These are phyloP conservation scores for Misopates orontium DNA, from an alignment of 257 asterid species.

Conservation along the genomic window DNA sequence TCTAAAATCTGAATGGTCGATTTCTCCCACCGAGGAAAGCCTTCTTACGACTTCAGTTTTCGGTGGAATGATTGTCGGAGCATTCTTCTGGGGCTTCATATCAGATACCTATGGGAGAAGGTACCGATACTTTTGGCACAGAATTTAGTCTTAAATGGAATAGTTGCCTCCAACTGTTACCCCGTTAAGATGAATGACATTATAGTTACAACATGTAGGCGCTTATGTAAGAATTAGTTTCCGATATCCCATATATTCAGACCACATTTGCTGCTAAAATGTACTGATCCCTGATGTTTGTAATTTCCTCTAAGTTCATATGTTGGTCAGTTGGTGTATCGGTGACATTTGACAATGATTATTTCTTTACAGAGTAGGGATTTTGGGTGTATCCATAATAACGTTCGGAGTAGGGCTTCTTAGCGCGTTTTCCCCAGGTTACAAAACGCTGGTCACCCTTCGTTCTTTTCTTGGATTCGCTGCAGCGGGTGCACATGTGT, in stretches of 20 bases:
- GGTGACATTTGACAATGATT: no score
- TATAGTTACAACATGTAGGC: no score
- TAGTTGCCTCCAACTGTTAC: no score
- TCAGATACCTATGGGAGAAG: constrained; percentile 37
- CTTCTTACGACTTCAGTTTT: constrained; percentile 30
- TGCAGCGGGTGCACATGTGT: constrained; percentile 47
- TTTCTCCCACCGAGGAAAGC: constrained; percentile 37
- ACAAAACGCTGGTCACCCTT: constrained; percentile 28
- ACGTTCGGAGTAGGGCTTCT: constrained; percentile 30
- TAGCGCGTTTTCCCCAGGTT: constrained; percentile 31
- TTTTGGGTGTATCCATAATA: constrained; percentile 4
- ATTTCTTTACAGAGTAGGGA: constrained; percentile 24
- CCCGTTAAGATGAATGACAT: no score
- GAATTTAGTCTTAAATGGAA: no score
- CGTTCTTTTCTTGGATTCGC: constrained; percentile 53
- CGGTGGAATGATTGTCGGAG: constrained; percentile 38
- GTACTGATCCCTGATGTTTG: no score
- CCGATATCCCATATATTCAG: no score
- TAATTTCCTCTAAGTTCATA: no score
- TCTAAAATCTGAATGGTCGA: constrained; percentile 30
- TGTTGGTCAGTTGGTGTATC: no score
- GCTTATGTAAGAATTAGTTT: no score
- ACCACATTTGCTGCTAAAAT: no score
- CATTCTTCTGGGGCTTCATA: constrained; percentile 35
- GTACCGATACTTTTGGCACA: constrained; percentile 16